Percentiles rank a stretch among this genome's conserved stretches.
These are phyloP conservation scores for Colletotrichum australisinense DNA, from an alignment of 2,329 filamentous ascomycete genomes.

Conservation along the genomic window DNA sequence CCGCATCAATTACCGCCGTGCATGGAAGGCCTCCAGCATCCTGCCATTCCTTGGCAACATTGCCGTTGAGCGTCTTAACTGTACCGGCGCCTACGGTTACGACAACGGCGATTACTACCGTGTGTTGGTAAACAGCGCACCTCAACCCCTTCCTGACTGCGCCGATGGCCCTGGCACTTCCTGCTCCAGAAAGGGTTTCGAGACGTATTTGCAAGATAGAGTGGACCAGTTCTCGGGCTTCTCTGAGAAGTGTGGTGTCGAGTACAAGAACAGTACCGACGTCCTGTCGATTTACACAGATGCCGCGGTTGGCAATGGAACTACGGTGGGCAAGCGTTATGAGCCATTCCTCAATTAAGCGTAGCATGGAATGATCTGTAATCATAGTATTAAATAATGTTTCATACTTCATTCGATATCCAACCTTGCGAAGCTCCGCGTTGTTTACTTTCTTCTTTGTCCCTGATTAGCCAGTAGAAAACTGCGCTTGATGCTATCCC, in stretches of 20 bases:
- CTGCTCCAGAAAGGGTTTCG: slow-evolving; percentile 53
- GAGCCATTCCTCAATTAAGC: neutral
- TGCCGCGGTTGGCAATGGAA: slow-evolving; percentile 40
- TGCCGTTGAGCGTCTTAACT: slow-evolving; percentile 73
- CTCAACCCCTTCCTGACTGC: slow-evolving; percentile 54
- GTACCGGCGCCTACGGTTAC: slow-evolving; percentile 66
- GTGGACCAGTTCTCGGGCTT: slow-evolving; percentile 52
- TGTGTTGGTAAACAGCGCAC: slow-evolving; percentile 56
- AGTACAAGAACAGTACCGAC: slow-evolving; percentile 49
- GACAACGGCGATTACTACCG: slow-evolving; percentile 62
- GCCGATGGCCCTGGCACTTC: slow-evolving; percentile 56
- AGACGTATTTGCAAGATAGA: slow-evolving; percentile 51
- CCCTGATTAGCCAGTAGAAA: too few relatives aligned
- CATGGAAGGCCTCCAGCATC: slow-evolving; percentile 72
- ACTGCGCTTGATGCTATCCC: too few relatives aligned
- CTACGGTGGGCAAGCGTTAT: slow-evolving; percentile 41
- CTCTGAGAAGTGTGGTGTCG: slow-evolving; percentile 51
- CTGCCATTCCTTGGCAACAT: slow-evolving; percentile 75
- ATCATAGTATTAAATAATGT: neutral
- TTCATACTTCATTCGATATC: neutral
- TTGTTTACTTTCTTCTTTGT: too few relatives aligned
- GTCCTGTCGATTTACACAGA: slow-evolving; percentile 47
- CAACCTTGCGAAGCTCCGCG: neutral
- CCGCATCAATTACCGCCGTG: slow-evolving; percentile 70
- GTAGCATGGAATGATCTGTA: neutral